phyloP scores from a whole-genome alignment of 2,329 filamentous ascomycete species.

The Xylaria sp. region DNA sequence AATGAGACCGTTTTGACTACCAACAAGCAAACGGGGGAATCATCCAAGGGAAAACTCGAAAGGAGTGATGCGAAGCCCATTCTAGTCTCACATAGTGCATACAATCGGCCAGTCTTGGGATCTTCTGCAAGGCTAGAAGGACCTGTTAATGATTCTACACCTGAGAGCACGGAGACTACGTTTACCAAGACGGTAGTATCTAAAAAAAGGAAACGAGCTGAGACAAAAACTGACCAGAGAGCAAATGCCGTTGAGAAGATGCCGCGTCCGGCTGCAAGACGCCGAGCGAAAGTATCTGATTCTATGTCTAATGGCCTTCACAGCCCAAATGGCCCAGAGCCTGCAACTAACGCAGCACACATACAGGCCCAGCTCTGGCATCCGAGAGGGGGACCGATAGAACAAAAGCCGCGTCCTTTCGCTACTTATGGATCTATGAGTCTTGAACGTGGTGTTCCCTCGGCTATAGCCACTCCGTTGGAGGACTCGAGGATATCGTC shows the following conservation, averaged over 20 bases:
- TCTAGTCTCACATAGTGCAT: slow-evolving; percentile 43
- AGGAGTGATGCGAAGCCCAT: slow-evolving; percentile 35
- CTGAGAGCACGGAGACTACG: not conserved
- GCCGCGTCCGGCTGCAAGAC: not conserved
- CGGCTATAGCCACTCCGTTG: not conserved
- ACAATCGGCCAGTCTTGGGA: slow-evolving; percentile 48
- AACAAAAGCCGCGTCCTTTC: slow-evolving; percentile 32
- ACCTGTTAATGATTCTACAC: not conserved
- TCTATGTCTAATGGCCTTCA: slow-evolving; percentile 41
- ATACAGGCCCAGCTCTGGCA: slow-evolving; percentile 9
- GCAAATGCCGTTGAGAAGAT: slow-evolving; percentile 22
- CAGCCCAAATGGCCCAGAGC: not conserved
- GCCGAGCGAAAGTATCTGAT: slow-evolving; percentile 32
- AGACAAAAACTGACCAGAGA: slow-evolving; percentile 26
- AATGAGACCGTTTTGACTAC: slow-evolving; percentile 8
- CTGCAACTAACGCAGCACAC: slow-evolving; percentile 16
- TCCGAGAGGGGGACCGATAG: slow-evolving; percentile 33
- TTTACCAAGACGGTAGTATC: not conserved
- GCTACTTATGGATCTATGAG: slow-evolving; percentile 38
- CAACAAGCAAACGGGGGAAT: not conserved
- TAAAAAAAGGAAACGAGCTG: slow-evolving; percentile 26
- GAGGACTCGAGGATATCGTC: not conserved
- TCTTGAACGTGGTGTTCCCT: not conserved
- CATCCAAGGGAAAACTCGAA: slow-evolving; percentile 28
- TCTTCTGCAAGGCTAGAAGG: slow-evolving; percentile 16